Evolutionary conservation across 2,329 filamentous ascomycete genomes (phyloP).

Genomic region (Coleophoma crateriformis): DNA sequence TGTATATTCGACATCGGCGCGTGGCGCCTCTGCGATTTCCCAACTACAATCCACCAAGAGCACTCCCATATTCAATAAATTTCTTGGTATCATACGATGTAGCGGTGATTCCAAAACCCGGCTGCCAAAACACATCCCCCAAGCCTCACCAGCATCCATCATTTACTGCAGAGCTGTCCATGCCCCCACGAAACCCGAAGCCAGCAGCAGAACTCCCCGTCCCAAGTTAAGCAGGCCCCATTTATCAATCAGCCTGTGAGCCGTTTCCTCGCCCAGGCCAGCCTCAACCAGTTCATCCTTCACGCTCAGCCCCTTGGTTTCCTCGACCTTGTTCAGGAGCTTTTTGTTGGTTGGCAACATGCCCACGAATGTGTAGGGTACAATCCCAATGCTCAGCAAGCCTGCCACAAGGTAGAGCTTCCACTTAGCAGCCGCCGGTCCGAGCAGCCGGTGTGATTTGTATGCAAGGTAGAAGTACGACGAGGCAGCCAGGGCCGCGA

Average conservation of each 20-base stretch:
- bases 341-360: constrained; percentile 42
- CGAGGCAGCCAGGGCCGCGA: constrained; percentile 33
- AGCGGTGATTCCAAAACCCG: too few species aligned
- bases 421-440: constrained; percentile 23
- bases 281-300: constrained; percentile 32
- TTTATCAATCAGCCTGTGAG: constrained; percentile 45
- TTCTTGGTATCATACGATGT: too few species aligned
- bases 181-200: constrained; percentile 23
- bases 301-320: constrained; percentile 29
- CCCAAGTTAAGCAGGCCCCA: constrained; percentile 50
- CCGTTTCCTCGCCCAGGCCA: constrained; percentile 35
- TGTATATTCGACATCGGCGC: too few species aligned
- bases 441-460: constrained; percentile 14
- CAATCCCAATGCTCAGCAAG: constrained; percentile 35
- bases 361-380: constrained; percentile 46
- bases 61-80: too few species aligned
- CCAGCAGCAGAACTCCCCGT: constrained; percentile 27
- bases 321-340: constrained; percentile 37
- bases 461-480: constrained; percentile 41
- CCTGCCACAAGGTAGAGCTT: constrained; percentile 37
- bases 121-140: too few species aligned
- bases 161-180: constrained; percentile 1
- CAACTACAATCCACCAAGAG: too few species aligned
- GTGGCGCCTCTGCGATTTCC: too few species aligned
- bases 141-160: too few species aligned